Base-by-base conservation (phyloP, 192 early-diverging fungal species). In the Dissophora ornata region DNA sequence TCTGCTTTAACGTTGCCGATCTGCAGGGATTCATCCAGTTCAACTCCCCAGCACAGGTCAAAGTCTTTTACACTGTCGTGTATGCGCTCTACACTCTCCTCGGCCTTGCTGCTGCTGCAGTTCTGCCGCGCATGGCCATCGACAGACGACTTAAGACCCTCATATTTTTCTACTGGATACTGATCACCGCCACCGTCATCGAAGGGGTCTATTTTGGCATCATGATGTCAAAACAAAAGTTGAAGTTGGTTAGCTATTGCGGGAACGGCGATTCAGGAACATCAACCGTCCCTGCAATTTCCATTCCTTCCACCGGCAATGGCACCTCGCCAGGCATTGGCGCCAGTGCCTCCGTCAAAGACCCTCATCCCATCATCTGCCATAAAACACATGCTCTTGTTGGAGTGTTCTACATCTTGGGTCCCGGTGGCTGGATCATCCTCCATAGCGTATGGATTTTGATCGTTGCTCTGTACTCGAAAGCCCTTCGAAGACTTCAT, bases 121-220 rank as follows among this genome's bases (percentile, higher is more conserved):
- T 19, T 13, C 19, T 74, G 8, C 32, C 22, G 0, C 21, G 47
- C 0, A 1, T 65, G 13, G 18, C 48, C 18, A 36, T 40, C 26
- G 21, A 32, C 33, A 49, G 40, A 47, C 49, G 65, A 10, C 45
- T 77, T 38, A 54, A 36, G 29, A 7, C 54, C 18, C 44, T 77
- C 1, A 77, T 77, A 7, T 10, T 25, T 13, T 44, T 77, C 29
- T 77, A 77, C 30, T 77, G 73, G 73, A 30, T 77, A 36, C 41
- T 77, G 6, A 67, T 77, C 45, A 34, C 24, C 2, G 18, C 30
- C 7, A 77, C 65, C 1, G 44, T 67, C 16, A 19, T 62, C 11
- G 73, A 77, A 12, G 73, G 73, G 25, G 28, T 67, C 51, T 77
- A 77, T 26, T 77, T 77, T 57, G 73, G 73, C n/a, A 51, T 67